Base-by-base conservation (phyloP, 176 grass and related monocot genomes). In the Oryza brachyantha region DNA sequence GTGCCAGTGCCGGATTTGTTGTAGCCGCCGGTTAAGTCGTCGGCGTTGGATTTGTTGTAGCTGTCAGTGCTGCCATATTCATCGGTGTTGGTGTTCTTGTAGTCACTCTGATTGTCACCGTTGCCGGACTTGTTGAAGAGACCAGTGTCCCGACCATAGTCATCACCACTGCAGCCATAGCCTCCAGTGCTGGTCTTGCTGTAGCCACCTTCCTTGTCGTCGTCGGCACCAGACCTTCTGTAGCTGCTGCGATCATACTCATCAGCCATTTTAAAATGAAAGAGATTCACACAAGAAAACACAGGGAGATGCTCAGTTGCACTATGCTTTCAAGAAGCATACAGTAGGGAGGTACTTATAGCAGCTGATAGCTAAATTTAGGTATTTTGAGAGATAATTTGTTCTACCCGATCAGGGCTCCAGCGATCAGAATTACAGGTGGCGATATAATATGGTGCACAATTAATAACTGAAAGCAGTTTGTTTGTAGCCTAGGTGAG, bases 401-500 rank as follows among this genome's bases (percentile, higher is more conserved):
- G 5, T 5, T 48, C 8, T 5, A 73, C 38, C 55, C 16, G 13
- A 73, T 48, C 28, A 48, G n/a, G 39, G 29, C 38, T 61, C 36
- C 14, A 46, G 22, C 52, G 52, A 60, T 61, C 13, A 11, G 21
- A 84, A 69, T n/a, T 66, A 65, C 68, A 16, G 3, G 64, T 85
- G 67, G 59, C 42, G n/a, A n/a, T n/a, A n/a, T 64, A 29, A 41
- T 24, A 78, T 85, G 66, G 31, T 55, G n/a, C 31, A 31, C 25
- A 85, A 2, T 38, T n/a, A 76, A 84, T 70, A 41, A 64, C 28
- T 71, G 83, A 85, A 72, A 79, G 58, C 58, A 65, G 25, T 75
- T 72, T 10, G 3, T 85, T 72, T 78, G 64, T 72, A 64, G 41
- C 78, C 67, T 85, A 75, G 42, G 75, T 64, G 40, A 57, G 70